Evolutionary conservation across 2,329 filamentous ascomycete species (phyloP).

Genomic region (Trichoderma cornu-damae): DNA sequence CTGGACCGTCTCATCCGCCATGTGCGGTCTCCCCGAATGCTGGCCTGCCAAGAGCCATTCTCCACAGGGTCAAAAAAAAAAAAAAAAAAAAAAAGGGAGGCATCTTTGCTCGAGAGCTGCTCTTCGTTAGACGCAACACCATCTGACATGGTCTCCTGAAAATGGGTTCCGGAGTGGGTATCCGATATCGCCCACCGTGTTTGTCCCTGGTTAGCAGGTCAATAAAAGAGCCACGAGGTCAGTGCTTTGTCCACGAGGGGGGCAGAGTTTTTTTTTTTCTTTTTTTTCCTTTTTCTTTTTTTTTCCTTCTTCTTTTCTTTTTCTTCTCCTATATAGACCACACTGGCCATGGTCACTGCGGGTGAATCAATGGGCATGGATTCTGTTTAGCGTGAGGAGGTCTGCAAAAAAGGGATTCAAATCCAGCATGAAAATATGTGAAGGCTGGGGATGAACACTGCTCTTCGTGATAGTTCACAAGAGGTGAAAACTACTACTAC

Average conservation of each 20-base stretch:
- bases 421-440: no score
- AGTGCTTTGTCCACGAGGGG: background rate
- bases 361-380: background rate
- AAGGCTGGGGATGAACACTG: no score
- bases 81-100: no score
- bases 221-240: background rate
- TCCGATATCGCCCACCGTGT: background rate
- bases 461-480: no score
- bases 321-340: background rate
- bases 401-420: no score
- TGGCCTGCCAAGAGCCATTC: background rate
- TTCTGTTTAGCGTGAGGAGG: background rate
- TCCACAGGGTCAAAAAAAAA: background rate
- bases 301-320: no score
- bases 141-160: background rate
- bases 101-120: no score
- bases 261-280: no score
- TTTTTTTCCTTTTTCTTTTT: no score
- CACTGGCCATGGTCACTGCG: background rate
- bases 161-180: background rate
- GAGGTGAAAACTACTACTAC: no score
- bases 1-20: background rate
- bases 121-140: background rate
- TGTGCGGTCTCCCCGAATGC: background rate
- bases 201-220: background rate